These are phyloP conservation scores for Spatholobus suberectus DNA, from an alignment of 306 rosid genomes.

Conservation along the genomic window DNA sequence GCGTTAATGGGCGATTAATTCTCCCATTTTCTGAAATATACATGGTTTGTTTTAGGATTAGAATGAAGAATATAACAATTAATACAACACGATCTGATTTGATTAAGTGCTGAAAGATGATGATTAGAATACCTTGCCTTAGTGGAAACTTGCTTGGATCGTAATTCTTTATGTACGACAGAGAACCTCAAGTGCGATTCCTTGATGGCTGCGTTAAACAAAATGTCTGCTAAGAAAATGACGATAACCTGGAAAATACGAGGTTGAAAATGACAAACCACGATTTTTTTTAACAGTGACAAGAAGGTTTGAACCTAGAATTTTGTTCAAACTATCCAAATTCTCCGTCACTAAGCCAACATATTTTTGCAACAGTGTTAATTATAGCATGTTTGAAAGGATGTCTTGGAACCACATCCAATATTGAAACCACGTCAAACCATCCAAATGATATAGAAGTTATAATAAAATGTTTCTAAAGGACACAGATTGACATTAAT, in stretches of 20 bases:
- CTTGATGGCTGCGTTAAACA: not conserved
- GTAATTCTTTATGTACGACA: not conserved
- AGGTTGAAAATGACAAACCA: not conserved
- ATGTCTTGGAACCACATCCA: too few species aligned
- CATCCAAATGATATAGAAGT: too few species aligned
- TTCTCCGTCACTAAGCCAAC: too few species aligned
- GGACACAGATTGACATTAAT: too few species aligned
- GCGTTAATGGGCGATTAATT: not conserved
- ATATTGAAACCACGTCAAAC: too few species aligned
- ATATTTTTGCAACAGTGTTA: too few species aligned
- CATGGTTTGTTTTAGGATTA: not conserved
- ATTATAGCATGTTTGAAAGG: too few species aligned
- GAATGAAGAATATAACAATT: not conserved
- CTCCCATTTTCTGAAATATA: not conserved
- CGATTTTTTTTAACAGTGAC: not conserved
- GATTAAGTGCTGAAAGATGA: not conserved
- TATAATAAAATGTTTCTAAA: too few species aligned
- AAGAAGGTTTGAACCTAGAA: too few species aligned
- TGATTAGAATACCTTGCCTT: not conserved
- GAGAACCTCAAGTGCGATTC: not conserved
- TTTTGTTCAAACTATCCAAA: too few species aligned
- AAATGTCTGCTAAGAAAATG: not conserved
- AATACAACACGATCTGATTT: not conserved
- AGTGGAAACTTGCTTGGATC: constrained; percentile 22
- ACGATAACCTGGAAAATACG: not conserved